Base-by-base conservation (phyloP, 768 basidiomycete genomes). In the Suillus subluteus region DNA sequence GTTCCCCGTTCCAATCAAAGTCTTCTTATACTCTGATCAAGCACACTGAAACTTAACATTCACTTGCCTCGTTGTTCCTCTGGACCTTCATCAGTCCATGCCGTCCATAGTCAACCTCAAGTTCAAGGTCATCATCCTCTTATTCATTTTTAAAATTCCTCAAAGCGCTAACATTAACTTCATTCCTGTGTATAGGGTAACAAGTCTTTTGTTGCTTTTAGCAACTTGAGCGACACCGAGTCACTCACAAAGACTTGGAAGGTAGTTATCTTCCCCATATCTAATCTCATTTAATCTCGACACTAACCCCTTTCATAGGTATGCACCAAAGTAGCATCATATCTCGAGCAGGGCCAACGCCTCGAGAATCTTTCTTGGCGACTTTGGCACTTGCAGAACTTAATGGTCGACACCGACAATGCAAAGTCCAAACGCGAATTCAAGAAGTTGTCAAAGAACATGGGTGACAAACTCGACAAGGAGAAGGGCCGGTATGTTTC, bases 121-220 rank as follows among this genome's bases (percentile, higher is more conserved):
- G 87, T 91, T 91, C 87, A 91, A 91, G 83, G 91, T 86, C 61
- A 79, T 74, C 70, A 63, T 58, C 65, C 61, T 41, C 40, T 41
- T 41, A 38, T 58, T 41, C 37, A 37, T 37, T 58, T 52, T 40
- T 44, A 30, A 32, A 32, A 40, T 26, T 40, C 61, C 48, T 61
- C 62, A 66, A 61, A 8, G 0, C 69, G 66, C 1, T 66, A n/a
- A 67, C 43, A 55, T n/a, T 50, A 50, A 23, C 23, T 13, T 6
- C 11, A 63, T 63, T 66, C 68, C 65, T 67, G 64, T 63, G 65
- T 56, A 62, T 74, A 85, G 94, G 93, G 94, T 80, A 95, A 95
- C 88, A 95, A 95, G 84, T 95, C 94, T 77, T 95, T 95, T 78
- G 91, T 95, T 79, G 92, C 94, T 68, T 95, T 95, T 82, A 91